phyloP scores from a whole-genome alignment of 2,329 filamentous ascomycete genomes.

The Pezicula carpinea region DNA sequence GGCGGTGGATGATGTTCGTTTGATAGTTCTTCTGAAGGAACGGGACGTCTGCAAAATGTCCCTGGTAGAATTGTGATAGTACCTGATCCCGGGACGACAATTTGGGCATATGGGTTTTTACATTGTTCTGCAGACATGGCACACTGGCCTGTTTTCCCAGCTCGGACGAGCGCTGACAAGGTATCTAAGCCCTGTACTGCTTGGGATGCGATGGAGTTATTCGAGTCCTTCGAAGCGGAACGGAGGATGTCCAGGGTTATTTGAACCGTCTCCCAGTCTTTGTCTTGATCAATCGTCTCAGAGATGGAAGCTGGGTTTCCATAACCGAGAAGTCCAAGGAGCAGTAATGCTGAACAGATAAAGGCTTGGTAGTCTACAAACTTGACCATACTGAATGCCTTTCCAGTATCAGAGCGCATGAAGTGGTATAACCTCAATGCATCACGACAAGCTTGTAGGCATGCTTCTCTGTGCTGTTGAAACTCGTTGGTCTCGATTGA shows the following conservation, averaged over 20 bases:
- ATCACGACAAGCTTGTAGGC: slow-evolving; percentile 37
- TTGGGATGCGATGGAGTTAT: slow-evolving; percentile 37
- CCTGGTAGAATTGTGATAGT: slow-evolving; percentile 12
- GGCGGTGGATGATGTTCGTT: neutral
- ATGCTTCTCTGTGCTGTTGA: slow-evolving; percentile 32
- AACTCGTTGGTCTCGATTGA: slow-evolving; percentile 32
- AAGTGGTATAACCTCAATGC: slow-evolving; percentile 34
- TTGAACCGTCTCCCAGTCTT: slow-evolving; percentile 32
- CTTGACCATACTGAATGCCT: slow-evolving; percentile 36
- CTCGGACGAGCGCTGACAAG: slow-evolving; percentile 3
- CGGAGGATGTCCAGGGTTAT: slow-evolving; percentile 31
- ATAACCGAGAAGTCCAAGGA: slow-evolving; percentile 33
- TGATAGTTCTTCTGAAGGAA: neutral
- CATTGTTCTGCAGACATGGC: neutral
- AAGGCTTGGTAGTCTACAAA: slow-evolving; percentile 43
- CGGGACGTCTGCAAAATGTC: neutral
- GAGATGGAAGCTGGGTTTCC: slow-evolving; percentile 12
- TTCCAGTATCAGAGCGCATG: slow-evolving; percentile 27
- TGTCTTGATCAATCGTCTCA: slow-evolving; percentile 25
- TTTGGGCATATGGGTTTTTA: slow-evolving; percentile 5
- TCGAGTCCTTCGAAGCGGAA: slow-evolving; percentile 27
- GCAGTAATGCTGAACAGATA: slow-evolving; percentile 38
- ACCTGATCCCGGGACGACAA: slow-evolving; percentile 8
- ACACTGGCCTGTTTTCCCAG: neutral
- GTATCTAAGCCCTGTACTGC: slow-evolving; percentile 35